Percentiles rank a stretch among this genome's conserved stretches.
Evolutionary conservation across 2,329 filamentous ascomycete genomes (phyloP).

Genomic region (Aureobasidium sp.): DNA sequence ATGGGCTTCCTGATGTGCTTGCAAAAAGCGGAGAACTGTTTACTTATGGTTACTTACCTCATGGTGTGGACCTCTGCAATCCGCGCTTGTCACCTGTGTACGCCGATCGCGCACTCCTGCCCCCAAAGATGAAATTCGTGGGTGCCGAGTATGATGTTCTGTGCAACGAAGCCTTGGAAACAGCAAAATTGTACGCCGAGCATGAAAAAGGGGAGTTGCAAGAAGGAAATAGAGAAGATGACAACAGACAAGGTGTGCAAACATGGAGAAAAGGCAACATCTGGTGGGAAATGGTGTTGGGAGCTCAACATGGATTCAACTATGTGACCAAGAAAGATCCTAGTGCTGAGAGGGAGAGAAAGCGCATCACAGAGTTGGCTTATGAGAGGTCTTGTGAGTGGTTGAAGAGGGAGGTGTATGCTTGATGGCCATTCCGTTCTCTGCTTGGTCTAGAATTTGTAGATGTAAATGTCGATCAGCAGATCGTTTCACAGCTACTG

Average conservation of each 20-base stretch:
- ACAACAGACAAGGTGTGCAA: not conserved
- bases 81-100: not conserved
- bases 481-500: no score
- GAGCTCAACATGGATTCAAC: conserved; percentile 6
- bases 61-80: not conserved
- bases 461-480: no score
- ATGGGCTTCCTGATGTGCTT: not conserved
- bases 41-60: not conserved
- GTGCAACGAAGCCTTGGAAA: not conserved
- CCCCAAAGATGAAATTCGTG: not conserved
- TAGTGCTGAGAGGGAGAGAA: conserved; percentile 1
- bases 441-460: no score
- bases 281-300: conserved; percentile 4
- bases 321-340: conserved; percentile 2
- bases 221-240: not conserved
- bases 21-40: not conserved
- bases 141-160: conserved; percentile 8
- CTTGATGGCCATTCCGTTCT: not conserved
- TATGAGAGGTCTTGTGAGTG: not conserved
- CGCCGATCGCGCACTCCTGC: not conserved
- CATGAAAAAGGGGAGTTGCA: not conserved
- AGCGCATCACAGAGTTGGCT: not conserved
- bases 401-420: conserved; percentile 7
- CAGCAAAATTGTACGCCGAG: not conserved
- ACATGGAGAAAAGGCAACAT: not conserved